These are phyloP conservation scores for Cavenderia fasciculata DNA, from an alignment of 78 protist genomes.

Conservation along the genomic window DNA sequence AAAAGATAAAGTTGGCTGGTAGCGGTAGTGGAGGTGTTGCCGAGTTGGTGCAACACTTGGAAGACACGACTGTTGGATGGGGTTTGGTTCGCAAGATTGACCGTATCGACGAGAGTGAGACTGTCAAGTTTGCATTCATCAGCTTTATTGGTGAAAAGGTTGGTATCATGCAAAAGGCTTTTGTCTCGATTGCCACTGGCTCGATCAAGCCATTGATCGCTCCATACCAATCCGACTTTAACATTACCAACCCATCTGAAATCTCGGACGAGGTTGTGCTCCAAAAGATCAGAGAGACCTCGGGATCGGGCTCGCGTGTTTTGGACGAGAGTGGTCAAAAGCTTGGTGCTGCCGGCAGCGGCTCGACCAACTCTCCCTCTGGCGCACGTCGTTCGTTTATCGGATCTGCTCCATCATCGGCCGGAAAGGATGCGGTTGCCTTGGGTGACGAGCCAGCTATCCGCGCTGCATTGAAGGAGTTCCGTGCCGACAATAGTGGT, in stretches of 20 bases:
- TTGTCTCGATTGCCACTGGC: conserved; percentile 68
- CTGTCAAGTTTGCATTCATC: conserved; percentile 81
- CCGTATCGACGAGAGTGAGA: conserved; percentile 67
- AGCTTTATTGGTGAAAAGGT: conserved; percentile 79
- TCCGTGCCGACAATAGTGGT: conserved; percentile 61
- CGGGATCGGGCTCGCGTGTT: conserved; percentile 77
- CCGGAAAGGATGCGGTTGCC: conserved; percentile 19
- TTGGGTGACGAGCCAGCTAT: conserved; percentile 47
- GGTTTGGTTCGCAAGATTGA: conserved; percentile 79
- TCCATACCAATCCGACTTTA: conserved; percentile 64
- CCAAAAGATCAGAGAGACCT: conserved; percentile 45
- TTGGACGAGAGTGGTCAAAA: conserved; percentile 48
- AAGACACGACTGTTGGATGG: conserved; percentile 61
- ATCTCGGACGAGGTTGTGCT: conserved; percentile 53
- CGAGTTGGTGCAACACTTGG: conserved; percentile 10
- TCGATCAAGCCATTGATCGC: conserved; percentile 48
- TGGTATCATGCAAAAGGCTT: conserved; percentile 67
- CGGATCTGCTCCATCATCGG: background rate
- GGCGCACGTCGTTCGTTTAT: conserved; percentile 7
- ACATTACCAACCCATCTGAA: conserved; percentile 22
- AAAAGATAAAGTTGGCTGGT: conserved; percentile 48
- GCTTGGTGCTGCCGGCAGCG: background rate
- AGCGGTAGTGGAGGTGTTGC: conserved; percentile 70
- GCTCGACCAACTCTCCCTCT: background rate
- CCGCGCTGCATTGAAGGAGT: conserved; percentile 63